Conservation (phyloP, 306 rosid genomes). For the Cicer chorassanicum region DNA sequence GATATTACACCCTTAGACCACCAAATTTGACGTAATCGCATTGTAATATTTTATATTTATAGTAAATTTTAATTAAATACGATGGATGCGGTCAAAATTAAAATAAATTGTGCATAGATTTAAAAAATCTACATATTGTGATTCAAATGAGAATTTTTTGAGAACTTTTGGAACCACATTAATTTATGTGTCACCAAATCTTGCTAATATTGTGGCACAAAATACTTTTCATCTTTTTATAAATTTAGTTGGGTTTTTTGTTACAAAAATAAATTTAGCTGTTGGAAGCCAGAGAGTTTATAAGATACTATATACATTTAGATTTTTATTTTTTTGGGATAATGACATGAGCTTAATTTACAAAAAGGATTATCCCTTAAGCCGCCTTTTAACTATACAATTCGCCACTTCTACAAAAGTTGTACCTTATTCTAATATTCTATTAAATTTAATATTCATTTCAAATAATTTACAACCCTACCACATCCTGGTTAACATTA, state of each 20-base stretch:
- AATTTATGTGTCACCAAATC: background rate
- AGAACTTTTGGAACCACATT: background rate
- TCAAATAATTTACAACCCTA: slow-evolving; percentile 39
- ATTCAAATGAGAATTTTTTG: background rate
- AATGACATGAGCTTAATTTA: slow-evolving; percentile 38
- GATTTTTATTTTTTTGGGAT: background rate
- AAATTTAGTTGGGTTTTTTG: background rate
- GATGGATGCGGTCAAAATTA: background rate
- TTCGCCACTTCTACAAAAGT: slow-evolving; percentile 53
- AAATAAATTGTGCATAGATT: background rate
- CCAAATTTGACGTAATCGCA: background rate
- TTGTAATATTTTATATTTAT: background rate
- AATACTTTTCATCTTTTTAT: background rate
- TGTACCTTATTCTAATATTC: slow-evolving; percentile 46
- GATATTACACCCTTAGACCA: background rate
- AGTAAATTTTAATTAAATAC: background rate
- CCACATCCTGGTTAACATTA: slow-evolving; percentile 34
- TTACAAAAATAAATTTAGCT: background rate
- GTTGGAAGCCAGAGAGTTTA: background rate
- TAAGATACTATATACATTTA: slow-evolving; percentile 14
- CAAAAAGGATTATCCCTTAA: slow-evolving; percentile 44
- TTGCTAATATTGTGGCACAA: background rate
- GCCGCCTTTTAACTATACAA: slow-evolving; percentile 58
- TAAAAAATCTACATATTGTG: background rate
- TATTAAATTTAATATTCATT: slow-evolving; percentile 17